Evolutionary conservation across 208 protist genomes (phyloP), one percentile per base, ranked within the genome.

Genomic region (Angomonas ambiguus): DNA sequence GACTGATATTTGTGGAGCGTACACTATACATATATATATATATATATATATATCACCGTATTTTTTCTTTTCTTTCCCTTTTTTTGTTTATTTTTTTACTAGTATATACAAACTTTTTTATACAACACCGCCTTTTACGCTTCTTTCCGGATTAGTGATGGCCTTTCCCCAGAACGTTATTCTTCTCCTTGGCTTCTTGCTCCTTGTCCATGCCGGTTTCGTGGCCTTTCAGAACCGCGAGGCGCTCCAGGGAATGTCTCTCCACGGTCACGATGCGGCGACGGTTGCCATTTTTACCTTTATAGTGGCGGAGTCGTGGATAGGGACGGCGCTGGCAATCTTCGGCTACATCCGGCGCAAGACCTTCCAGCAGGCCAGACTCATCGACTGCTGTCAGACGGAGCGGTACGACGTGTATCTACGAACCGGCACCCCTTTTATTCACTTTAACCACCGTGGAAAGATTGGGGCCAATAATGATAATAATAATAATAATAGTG

Each of bases 381-480:
- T 92, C 28, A 60, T 68, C 25, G 87, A 93, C 51, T 69, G 79
- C 51, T 85, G 72, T 48, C 80, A 76, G 66, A 70, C 65, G 45
- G 64, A 80, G 30, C 77, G 84, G 25, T 93, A 93, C 57, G 87
- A 96, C 53, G 49, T 77, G 32, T 63, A 77, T 25, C 67, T 87
- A 69, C 76, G 80, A 60, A 92, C 85, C 10, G 83, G 83, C 8
- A 57, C 87, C 13, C 82, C 71, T 24, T 94, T 96, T 65, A 83
- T 91, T 41, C 86, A 93, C 71, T 96, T 96, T 55, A 94, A 93
- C 63, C 91, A 96, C 65, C 87, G 91, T 42, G 91, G 87, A 34
- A 70, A 74, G 13, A 53, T 80, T 31, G 53, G 62, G 20, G 45
- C 32, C 32, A 65, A 4, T 34, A 13, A n/a, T n/a, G n/a, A n/a